Base-by-base conservation (phyloP, 2,329 filamentous ascomycete species). In the Nothophaeocryptopus gaeumannii region DNA sequence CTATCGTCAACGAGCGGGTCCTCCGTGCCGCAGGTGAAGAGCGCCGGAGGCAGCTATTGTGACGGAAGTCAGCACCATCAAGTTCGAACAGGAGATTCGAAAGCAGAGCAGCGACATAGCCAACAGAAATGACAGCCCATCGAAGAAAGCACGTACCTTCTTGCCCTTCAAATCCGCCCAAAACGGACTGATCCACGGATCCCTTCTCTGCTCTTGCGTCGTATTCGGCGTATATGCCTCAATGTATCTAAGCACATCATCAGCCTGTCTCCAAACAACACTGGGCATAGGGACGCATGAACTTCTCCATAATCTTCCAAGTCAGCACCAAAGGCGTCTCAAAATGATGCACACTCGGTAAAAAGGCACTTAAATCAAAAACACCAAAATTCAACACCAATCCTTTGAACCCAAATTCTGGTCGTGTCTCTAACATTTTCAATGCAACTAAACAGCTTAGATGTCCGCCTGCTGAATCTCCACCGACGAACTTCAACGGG, bases 11-110 rank as follows among this genome's bases (percentile, higher is more conserved):
- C 58, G 51, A 82, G 55, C 5, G 72, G 71, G 63, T 83, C 80
- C 50, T 76, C 72, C 5, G 78, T 81, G 0, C 79, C 79, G 50
- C 74, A 77, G 1, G 74, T 70, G 55, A 82, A 82, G 14, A 83
- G 58, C 2, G 78, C 78, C 0, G 74, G 72, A 16, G 78, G 79
- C n/a, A 81, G 61, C 45, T 60, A 26, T 63, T 62, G 20, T 4
- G 20, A 7, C 20, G 20, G 20, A 26, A 26, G 7, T 26, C 7
- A 26, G 20, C 20, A 26, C 7, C 20, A 26, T 26, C 20, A 26
- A 26, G 7, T 26, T 7, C 20, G 20, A 26, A 7, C 7, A 7
- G 7, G 20, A 26, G 20, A 26, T 26, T 26, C 20, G 20, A 26
- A 7, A 26, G 20, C 20, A 26, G 20, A 26, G 20, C 20, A 26